Evolutionary conservation across 2,329 filamentous ascomycete species (phyloP).

Genomic region (Rutstroemia sp.): DNA sequence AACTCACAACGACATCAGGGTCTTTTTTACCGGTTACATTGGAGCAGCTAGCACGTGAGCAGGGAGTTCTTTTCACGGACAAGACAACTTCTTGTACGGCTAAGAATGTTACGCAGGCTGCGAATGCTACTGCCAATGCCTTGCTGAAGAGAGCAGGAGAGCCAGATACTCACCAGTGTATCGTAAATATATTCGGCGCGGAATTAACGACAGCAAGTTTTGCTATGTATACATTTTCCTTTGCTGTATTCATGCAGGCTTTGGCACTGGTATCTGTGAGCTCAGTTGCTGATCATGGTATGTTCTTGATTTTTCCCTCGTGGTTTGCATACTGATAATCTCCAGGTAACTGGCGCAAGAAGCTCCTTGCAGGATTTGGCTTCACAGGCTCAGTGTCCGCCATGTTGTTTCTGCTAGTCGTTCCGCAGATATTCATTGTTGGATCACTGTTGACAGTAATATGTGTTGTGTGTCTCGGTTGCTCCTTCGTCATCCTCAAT

Average conservation of each 20-base stretch:
- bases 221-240: conserved; percentile 95
- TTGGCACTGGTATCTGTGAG: conserved; percentile 92
- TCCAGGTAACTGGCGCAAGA: conserved; percentile 66
- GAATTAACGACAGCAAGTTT: conserved; percentile 95
- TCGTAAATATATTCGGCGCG: conserved; percentile 71
- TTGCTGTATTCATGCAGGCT: conserved; percentile 82
- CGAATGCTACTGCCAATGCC: conserved; percentile 15
- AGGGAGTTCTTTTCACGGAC: conserved; percentile 78
- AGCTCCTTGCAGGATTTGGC: conserved; percentile 73
- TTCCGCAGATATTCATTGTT: conserved; percentile 66
- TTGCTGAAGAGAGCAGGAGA: conserved; percentile 20
- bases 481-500: conserved; percentile 90
- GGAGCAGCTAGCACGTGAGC: conserved; percentile 86
- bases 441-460: conserved; percentile 78
- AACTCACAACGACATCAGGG: conserved; percentile 39
- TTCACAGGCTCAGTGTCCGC: conserved; percentile 75
- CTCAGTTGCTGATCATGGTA: conserved; percentile 85
- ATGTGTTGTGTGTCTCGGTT: conserved; percentile 87
- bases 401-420: conserved; percentile 79
- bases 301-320: background rate
- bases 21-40: conserved; percentile 95
- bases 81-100: conserved; percentile 65
- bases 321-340: background rate
- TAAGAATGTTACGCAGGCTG: conserved; percentile 15
- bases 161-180: conserved; percentile 43